phyloP scores from a whole-genome alignment of 345 rosid species.

The Camelina sativa region DNA sequence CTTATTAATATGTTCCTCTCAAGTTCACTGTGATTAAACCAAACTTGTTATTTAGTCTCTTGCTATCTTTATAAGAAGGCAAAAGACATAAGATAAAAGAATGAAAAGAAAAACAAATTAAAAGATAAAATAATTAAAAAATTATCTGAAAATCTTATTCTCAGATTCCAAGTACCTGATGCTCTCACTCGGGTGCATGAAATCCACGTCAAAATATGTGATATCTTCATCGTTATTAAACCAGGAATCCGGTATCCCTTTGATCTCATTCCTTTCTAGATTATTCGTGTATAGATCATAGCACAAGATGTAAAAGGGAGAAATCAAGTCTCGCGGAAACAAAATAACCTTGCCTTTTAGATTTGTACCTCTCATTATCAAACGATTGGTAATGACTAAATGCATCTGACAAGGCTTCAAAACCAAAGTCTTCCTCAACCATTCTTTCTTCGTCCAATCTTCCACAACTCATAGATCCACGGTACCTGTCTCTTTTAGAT shows the following conservation, averaged over 20 bases:
- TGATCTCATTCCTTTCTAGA: background rate
- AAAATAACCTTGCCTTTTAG: background rate
- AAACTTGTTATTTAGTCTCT: too few species aligned
- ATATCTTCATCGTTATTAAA: background rate
- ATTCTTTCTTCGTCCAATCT: background rate
- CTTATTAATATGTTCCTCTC: too few species aligned
- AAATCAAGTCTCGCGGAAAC: background rate
- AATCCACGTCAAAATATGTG: background rate
- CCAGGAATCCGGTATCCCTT: background rate
- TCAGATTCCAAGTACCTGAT: background rate
- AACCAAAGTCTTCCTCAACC: background rate
- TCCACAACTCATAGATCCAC: background rate
- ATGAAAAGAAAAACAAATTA: too few species aligned
- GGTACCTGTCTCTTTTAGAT: background rate
- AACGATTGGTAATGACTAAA: background rate
- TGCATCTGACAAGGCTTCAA: background rate
- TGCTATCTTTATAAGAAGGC: too few species aligned
- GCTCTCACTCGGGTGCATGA: background rate
- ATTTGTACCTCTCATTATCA: background rate
- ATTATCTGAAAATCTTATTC: too few species aligned
- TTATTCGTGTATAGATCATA: background rate
- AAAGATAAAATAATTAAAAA: too few species aligned
- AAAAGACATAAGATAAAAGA: too few species aligned
- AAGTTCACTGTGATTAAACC: too few species aligned
- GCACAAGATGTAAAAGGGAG: background rate